Percentiles rank a stretch among this genome's conserved stretches.
These are phyloP conservation scores for Lantana camara DNA, from an alignment of 257 asterid genomes.

Conservation along the genomic window DNA sequence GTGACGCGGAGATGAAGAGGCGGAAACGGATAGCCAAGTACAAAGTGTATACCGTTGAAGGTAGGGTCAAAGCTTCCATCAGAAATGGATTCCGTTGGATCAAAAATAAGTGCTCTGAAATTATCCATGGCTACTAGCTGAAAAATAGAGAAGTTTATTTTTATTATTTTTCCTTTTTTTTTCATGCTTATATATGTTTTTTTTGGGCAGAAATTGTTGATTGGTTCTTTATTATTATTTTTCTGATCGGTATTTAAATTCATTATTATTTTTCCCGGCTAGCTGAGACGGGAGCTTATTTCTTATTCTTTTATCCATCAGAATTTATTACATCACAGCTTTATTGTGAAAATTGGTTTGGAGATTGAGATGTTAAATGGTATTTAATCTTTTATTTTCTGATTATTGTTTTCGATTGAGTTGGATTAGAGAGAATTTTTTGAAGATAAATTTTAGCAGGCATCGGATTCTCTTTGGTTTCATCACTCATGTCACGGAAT, in stretches of 20 bases:
- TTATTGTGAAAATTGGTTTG: neutral
- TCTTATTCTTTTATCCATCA: too few relatives aligned
- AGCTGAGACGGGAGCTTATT: too few relatives aligned
- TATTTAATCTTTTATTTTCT: too few relatives aligned
- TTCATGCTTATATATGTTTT: constrained; percentile 4
- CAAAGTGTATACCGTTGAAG: constrained; percentile 73
- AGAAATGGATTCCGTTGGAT: constrained; percentile 75
- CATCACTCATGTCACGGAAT: too few relatives aligned
- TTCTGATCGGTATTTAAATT: too few relatives aligned
- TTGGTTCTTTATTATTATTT: too few relatives aligned
- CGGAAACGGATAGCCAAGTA: constrained; percentile 73
- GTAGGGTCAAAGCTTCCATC: constrained; percentile 73
- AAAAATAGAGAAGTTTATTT: neutral
- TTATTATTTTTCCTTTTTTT: neutral
- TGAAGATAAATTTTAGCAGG: too few relatives aligned
- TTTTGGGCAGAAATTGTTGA: neutral
- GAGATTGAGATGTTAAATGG: neutral
- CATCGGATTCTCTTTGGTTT: too few relatives aligned
- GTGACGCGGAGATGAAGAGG: constrained; percentile 70
- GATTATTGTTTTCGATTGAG: too few relatives aligned
- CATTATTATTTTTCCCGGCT: too few relatives aligned
- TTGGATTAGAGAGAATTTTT: neutral
- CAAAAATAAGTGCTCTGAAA: constrained; percentile 66
- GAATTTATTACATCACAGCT: neutral
- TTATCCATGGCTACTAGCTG: constrained; percentile 65